phyloP scores from a whole-genome alignment of 805 yeast species.

The Candida quercuum region DNA sequence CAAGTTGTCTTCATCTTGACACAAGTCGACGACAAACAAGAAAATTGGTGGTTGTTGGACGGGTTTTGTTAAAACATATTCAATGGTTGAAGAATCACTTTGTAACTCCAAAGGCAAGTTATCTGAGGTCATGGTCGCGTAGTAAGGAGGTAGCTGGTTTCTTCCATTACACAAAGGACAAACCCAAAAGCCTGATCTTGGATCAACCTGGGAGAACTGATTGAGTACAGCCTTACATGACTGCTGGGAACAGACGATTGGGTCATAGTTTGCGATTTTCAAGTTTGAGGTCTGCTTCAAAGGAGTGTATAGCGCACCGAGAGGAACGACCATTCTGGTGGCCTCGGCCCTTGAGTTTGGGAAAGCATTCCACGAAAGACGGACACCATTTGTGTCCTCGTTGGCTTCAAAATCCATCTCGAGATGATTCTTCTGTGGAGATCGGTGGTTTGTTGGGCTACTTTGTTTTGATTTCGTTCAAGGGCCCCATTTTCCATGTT shows the following conservation, averaged over 20 bases:
- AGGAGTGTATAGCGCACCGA: conserved; percentile 46
- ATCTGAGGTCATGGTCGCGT: conserved; percentile 68
- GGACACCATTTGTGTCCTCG: conserved; percentile 67
- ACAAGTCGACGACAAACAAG: conserved; percentile 78
- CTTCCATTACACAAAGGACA: conserved; percentile 80
- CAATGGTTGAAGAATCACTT: conserved; percentile 68
- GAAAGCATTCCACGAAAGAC: neutral
- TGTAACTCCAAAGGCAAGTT: conserved; percentile 78
- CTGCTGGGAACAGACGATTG: conserved; percentile 67
- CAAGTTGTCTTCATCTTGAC: conserved; percentile 85
- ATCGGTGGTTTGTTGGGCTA: neutral
- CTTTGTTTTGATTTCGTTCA: neutral
- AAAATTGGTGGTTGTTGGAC: conserved; percentile 82
- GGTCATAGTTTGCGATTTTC: conserved; percentile 80
- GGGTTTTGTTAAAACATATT: conserved; percentile 78
- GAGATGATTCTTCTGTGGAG: neutral
- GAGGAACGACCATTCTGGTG: neutral
- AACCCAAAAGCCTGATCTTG: conserved; percentile 71
- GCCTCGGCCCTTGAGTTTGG: neutral
- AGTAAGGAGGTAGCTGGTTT: conserved; percentile 78
- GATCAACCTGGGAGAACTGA: conserved; percentile 80
- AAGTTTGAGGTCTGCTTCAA: conserved; percentile 72
- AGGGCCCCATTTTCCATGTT: conserved; percentile 15
- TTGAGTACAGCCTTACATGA: conserved; percentile 83
- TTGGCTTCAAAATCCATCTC: conserved; percentile 46